These are phyloP conservation scores for Scedosporium aurantiacum DNA, from an alignment of 2,329 filamentous ascomycete genomes.

Conservation along the genomic window DNA sequence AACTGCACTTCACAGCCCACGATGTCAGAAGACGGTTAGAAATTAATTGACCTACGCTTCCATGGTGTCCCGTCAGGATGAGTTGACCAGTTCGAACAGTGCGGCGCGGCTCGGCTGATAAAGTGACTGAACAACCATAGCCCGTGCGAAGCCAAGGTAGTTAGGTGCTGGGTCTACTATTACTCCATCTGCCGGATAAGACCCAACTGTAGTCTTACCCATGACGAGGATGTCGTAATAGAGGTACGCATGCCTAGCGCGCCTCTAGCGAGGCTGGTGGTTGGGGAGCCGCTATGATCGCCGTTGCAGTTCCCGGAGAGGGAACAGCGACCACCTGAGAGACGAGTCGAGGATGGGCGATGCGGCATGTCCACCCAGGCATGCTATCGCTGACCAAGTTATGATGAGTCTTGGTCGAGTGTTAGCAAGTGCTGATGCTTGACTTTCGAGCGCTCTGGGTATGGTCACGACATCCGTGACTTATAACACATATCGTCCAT, in stretches of 20 bases:
- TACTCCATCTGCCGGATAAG: not conserved
- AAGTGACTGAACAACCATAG: not conserved
- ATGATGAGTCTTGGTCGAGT: too few relatives aligned
- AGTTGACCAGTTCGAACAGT: not conserved
- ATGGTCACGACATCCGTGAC: too few relatives aligned
- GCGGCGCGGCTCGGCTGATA: conserved; percentile 1
- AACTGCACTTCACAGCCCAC: not conserved
- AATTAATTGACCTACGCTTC: not conserved
- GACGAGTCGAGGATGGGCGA: not conserved
- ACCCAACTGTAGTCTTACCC: too few relatives aligned
- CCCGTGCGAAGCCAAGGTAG: not conserved
- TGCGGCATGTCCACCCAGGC: too few relatives aligned
- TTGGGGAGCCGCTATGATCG: not conserved
- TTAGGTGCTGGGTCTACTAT: not conserved
- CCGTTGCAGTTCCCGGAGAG: not conserved
- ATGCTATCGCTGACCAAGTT: too few relatives aligned
- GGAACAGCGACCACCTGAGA: not conserved
- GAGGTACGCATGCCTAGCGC: too few relatives aligned
- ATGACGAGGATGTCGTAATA: too few relatives aligned
- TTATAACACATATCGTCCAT: too few relatives aligned
- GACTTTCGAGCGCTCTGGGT: too few relatives aligned
- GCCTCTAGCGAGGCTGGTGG: not conserved
- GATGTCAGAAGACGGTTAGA: not conserved
- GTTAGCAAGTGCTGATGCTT: too few relatives aligned
- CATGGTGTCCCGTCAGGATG: not conserved